These are phyloP conservation scores for Russula sp. DNA, from an alignment of 768 basidiomycete genomes.

Conservation along the genomic window DNA sequence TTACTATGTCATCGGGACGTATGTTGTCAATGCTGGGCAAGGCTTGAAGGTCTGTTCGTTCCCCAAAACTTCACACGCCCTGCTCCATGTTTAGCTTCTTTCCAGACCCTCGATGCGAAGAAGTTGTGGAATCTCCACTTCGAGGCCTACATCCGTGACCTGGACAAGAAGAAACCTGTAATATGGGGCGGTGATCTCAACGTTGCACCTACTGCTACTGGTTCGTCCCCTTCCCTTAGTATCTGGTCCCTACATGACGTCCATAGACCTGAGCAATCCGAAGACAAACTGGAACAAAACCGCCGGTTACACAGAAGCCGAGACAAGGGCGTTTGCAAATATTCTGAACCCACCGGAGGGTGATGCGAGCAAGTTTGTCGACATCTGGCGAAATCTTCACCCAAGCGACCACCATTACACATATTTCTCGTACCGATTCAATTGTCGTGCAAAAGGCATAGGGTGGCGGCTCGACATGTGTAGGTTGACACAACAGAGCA, in stretches of 20 bases:
- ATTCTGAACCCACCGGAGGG: constrained; percentile 52
- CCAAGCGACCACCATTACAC: constrained; percentile 70
- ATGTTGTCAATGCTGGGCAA: constrained; percentile 78
- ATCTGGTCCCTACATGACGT: not conserved
- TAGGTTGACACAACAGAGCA: constrained; percentile 32
- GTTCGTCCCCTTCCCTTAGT: constrained; percentile 30
- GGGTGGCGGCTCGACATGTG: constrained; percentile 89
- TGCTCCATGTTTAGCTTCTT: not conserved
- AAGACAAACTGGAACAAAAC: constrained; percentile 85
- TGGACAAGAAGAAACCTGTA: constrained; percentile 76
- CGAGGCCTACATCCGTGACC: constrained; percentile 58
- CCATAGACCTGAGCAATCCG: constrained; percentile 59
- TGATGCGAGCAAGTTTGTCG: constrained; percentile 47
- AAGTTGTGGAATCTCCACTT: constrained; percentile 79
- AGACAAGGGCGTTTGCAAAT: constrained; percentile 67
- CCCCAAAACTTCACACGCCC: not conserved
- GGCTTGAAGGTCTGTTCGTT: constrained; percentile 47
- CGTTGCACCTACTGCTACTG: constrained; percentile 72
- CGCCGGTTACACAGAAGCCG: constrained; percentile 76
- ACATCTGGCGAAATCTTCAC: constrained; percentile 73
- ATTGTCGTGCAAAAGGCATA: constrained; percentile 71
- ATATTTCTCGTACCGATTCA: constrained; percentile 80
- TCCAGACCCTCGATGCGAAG: constrained; percentile 68
- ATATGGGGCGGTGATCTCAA: constrained; percentile 89
- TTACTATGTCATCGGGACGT: constrained; percentile 69